phyloP scores from a whole-genome alignment of 2,329 filamentous ascomycete genomes.

The Apiospora koreana region DNA sequence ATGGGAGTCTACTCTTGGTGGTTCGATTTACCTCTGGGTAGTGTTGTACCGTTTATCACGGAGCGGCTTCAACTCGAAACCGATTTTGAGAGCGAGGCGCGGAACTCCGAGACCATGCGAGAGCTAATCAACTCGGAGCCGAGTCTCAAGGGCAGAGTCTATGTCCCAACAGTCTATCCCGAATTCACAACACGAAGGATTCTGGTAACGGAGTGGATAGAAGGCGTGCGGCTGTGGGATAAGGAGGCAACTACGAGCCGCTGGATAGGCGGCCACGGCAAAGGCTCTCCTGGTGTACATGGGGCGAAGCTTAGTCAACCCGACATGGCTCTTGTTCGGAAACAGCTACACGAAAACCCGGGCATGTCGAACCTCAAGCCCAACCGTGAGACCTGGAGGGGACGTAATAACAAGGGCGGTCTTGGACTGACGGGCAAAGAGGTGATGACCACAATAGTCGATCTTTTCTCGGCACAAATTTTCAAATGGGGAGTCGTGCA shows the following conservation, averaged over 20 bases:
- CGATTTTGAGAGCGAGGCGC: slow-evolving; percentile 89
- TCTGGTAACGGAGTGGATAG: slow-evolving; percentile 97
- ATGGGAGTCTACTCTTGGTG: slow-evolving; percentile 79
- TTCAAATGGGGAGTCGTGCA: slow-evolving; percentile 96
- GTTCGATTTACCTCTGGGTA: slow-evolving; percentile 93
- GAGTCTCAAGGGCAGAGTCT: slow-evolving; percentile 76
- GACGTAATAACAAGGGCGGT: slow-evolving; percentile 71
- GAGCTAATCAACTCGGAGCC: slow-evolving; percentile 74
- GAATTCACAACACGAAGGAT: slow-evolving; percentile 82
- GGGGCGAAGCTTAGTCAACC: slow-evolving; percentile 56
- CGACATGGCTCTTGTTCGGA: slow-evolving; percentile 47
- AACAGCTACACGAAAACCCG: slow-evolving; percentile 51
- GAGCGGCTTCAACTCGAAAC: slow-evolving; percentile 92
- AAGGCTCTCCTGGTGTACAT: slow-evolving; percentile 76
- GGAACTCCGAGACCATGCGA: slow-evolving; percentile 85
- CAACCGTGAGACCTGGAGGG: slow-evolving; percentile 76
- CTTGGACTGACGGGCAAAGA: slow-evolving; percentile 80
- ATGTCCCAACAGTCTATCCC: slow-evolving; percentile 81
- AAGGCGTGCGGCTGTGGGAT: slow-evolving; percentile 91
- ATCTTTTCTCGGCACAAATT: slow-evolving; percentile 96
- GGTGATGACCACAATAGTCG: slow-evolving; percentile 95
- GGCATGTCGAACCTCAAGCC: slow-evolving; percentile 71
- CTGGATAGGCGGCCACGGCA: slow-evolving; percentile 77
- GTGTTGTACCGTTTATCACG: slow-evolving; percentile 86
- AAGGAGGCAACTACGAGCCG: slow-evolving; percentile 75